These are phyloP conservation scores for Trametes versicolor DNA, from an alignment of 1,284 basidiomycete species.

Conservation along the genomic window DNA sequence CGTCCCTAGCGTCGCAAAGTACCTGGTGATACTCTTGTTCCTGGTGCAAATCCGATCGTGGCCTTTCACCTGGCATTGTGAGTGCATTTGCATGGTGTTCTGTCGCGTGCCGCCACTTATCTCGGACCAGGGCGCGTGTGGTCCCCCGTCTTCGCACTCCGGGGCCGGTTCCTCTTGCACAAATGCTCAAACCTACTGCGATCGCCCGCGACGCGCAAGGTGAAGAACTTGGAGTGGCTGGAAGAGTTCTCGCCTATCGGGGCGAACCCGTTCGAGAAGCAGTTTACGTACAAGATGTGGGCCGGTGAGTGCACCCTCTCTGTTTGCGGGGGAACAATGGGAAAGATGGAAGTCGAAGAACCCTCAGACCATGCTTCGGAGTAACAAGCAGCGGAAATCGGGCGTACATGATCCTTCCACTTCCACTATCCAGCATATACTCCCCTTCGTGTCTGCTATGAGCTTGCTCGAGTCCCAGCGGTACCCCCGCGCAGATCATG, in stretches of 20 bases:
- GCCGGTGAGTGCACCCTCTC: constrained; percentile 58
- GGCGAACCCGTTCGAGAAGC: constrained; percentile 59
- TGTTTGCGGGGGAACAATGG: neutral
- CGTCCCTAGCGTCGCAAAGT: constrained; percentile 38
- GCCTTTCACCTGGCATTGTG: constrained; percentile 75
- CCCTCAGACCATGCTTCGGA: too few relatives aligned
- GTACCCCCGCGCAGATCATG: too few relatives aligned
- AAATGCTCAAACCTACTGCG: constrained; percentile 53
- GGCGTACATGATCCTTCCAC: too few relatives aligned
- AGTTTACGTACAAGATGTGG: constrained; percentile 55
- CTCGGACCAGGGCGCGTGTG: constrained; percentile 63
- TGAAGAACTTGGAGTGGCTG: constrained; percentile 49
- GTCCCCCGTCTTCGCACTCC: constrained; percentile 53
- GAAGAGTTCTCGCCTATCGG: constrained; percentile 64
- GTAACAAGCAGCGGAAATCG: too few relatives aligned
- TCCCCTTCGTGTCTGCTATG: neutral
- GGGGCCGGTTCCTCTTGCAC: constrained; percentile 49
- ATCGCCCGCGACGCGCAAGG: constrained; percentile 42
- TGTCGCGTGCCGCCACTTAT: neutral
- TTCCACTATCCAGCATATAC: neutral
- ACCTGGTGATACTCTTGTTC: constrained; percentile 47
- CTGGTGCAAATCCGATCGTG: constrained; percentile 66
- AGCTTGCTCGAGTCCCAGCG: neutral
- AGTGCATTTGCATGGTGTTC: constrained; percentile 40
- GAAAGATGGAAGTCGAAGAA: too few relatives aligned